Conservation (phyloP, 1,139 yeast genomes). For the Yamadazyma spencermartinsiae region DNA sequence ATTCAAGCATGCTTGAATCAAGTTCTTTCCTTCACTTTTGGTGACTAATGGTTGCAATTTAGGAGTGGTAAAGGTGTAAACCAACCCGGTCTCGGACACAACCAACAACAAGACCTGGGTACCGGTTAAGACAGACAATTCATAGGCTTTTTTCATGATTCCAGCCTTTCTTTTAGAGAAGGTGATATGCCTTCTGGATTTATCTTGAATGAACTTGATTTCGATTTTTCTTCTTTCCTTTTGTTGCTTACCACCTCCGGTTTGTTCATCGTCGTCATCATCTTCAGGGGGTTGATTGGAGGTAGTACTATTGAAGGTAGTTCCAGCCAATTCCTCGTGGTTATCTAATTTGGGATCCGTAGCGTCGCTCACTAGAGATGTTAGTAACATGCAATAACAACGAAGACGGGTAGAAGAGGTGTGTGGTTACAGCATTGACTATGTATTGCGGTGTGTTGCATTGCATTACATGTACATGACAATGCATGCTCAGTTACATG, state of each 20-base stretch:
- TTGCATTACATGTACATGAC: too few relatives aligned
- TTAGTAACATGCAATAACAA: too few relatives aligned
- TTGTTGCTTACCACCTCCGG: slow-evolving; percentile 52
- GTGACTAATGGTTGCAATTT: slow-evolving; percentile 97
- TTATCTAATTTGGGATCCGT: slow-evolving; percentile 42
- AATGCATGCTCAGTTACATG: slow-evolving; percentile 4
- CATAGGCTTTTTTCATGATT: slow-evolving; percentile 98
- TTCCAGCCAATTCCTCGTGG: slow-evolving; percentile 28
- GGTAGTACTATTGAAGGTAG: slow-evolving; percentile 16
- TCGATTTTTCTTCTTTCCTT: slow-evolving; percentile 96
- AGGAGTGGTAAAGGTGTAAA: slow-evolving; percentile 98
- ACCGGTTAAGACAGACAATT: slow-evolving; percentile 91
- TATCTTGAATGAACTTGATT: slow-evolving; percentile 94
- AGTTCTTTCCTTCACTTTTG: slow-evolving; percentile 93
- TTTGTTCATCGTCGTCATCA: slow-evolving; percentile 74
- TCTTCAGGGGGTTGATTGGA: slow-evolving; percentile 29
- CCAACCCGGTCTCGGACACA: slow-evolving; percentile 95
- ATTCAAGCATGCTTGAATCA: slow-evolving; percentile 94
- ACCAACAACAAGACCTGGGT: slow-evolving; percentile 93
- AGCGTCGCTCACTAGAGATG: slow-evolving; percentile 36
- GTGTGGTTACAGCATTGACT: too few relatives aligned
- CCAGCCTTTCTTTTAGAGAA: slow-evolving; percentile 98
- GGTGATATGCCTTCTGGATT: slow-evolving; percentile 95
- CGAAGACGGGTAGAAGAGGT: too few relatives aligned
- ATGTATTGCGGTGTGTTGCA: too few relatives aligned